A percentile compares a stretch with the other conserved stretches of the same genome.
These are phyloP conservation scores for Ascochyta fabae DNA, from an alignment of 2,329 filamentous ascomycete genomes.

Conservation along the genomic window DNA sequence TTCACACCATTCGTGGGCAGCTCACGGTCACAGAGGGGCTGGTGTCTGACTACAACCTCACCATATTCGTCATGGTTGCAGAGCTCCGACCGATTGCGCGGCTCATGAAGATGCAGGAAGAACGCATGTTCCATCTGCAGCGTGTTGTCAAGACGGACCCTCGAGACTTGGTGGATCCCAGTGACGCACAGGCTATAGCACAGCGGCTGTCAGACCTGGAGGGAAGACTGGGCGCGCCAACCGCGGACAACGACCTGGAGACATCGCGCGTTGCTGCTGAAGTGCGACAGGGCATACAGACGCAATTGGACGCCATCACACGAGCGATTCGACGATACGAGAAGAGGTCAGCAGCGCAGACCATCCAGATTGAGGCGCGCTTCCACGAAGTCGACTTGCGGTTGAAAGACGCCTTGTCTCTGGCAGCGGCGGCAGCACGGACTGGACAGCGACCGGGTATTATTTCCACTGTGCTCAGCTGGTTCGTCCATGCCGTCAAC, in stretches of 20 bases:
- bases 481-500: slow-evolving; percentile 31
- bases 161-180: slow-evolving; percentile 21
- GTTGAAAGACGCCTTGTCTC: slow-evolving; percentile 76
- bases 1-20: slow-evolving; percentile 81
- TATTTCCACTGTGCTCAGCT: slow-evolving; percentile 35
- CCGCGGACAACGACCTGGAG: slow-evolving; percentile 49
- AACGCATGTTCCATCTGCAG: slow-evolving; percentile 82
- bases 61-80: slow-evolving; percentile 85
- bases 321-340: slow-evolving; percentile 90
- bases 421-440: slow-evolving; percentile 72
- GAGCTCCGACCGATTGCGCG: slow-evolving; percentile 85
- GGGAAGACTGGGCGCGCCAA: slow-evolving; percentile 56
- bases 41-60: slow-evolving; percentile 91
- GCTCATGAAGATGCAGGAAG: slow-evolving; percentile 78
- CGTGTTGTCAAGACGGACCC: slow-evolving; percentile 62
- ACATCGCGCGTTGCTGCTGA: slow-evolving; percentile 56
- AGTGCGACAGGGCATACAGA: slow-evolving; percentile 70
- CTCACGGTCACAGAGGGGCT: slow-evolving; percentile 86
- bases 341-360: slow-evolving; percentile 79
- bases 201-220: slow-evolving; percentile 75
- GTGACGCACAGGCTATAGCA: slow-evolving; percentile 53
- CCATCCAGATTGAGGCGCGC: slow-evolving; percentile 76
- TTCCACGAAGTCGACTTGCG: slow-evolving; percentile 74
- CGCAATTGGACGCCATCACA: slow-evolving; percentile 86
- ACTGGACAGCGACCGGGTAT: slow-evolving; percentile 47